These are phyloP conservation scores for Cordia subcordata DNA, from an alignment of 257 asterid species.

Conservation along the genomic window DNA sequence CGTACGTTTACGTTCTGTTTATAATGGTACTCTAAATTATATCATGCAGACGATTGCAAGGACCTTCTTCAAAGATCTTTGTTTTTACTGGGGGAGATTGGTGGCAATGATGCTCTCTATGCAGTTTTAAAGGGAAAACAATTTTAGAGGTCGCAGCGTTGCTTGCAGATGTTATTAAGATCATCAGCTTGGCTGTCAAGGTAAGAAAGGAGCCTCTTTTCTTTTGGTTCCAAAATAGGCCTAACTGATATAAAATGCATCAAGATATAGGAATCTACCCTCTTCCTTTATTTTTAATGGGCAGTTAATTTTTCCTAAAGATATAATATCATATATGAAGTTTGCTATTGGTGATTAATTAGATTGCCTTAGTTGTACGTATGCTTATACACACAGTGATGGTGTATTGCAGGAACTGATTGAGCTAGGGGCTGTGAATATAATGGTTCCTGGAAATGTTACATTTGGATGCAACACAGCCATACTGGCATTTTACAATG, in stretches of 20 bases:
- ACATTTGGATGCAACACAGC: slow-evolving; percentile 44
- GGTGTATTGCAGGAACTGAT: slow-evolving; percentile 33
- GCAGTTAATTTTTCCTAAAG: too few species aligned
- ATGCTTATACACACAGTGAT: too few species aligned
- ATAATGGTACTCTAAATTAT: too few species aligned
- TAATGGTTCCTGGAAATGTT: slow-evolving; percentile 45
- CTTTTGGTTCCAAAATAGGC: too few species aligned
- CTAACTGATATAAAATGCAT: too few species aligned
- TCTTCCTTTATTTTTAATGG: too few species aligned
- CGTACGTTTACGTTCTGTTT: too few species aligned
- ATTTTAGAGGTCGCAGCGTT: neutral
- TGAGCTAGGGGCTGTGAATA: slow-evolving; percentile 35
- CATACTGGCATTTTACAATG: slow-evolving; percentile 31
- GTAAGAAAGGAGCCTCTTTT: neutral
- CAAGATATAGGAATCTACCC: too few species aligned
- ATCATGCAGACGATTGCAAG: slow-evolving; percentile 15
- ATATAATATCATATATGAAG: too few species aligned
- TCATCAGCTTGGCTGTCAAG: neutral
- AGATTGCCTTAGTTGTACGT: slow-evolving; percentile 1
- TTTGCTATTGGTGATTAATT: too few species aligned
- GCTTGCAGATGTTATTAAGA: neutral
- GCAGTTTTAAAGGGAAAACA: slow-evolving; percentile 37
- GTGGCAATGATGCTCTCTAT: slow-evolving; percentile 53
- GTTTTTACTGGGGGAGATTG: slow-evolving; percentile 59
- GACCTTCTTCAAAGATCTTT: slow-evolving; percentile 53